Evolutionary conservation across 352 stramenopile species (phyloP), one percentile per base, ranked within the genome.

Genomic region (Phytophthora capsici): DNA sequence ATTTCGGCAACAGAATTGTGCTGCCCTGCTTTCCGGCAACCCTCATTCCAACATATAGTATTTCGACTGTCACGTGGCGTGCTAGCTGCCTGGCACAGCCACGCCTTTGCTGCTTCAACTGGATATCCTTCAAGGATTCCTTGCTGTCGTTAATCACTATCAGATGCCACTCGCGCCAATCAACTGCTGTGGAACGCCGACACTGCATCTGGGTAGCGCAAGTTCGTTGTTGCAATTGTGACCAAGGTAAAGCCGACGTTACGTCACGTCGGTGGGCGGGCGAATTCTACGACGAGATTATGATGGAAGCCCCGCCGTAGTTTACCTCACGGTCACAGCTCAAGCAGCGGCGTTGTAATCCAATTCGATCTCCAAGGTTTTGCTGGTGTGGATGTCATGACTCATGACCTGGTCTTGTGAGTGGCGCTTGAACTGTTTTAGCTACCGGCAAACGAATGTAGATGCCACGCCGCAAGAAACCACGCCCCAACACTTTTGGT

Each of bases 211-310:
- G 48, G 44, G 6, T 34, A 16, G 32, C 22, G 6, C 28, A 34
- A 34, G 28, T 4, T 73, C 80, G 45, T 60, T 71, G 52, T 14
- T 34, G 28, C 68, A 76, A 49, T 70, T 3, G 40, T 62, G 28
- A 40, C 53, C 8, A 66, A 17, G 6, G 58, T 64, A 45, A 74
- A 74, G 41, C 64, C 65, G 5, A 69, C 56, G 17, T 68, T 52
- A n/a, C 25, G 54, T 26, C 12, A 69, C 46, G 32, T 72, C 66
- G 65, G 58, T 86, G 77, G 26, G 71, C 73, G 1, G 69, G 51
- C 38, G 71, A 86, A 63, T 75, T 78, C 71, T 66, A 82, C 78
- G 75, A 86, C 25, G 75, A 74, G 5, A 71, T 63, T 75, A 84
- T 86, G 34, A 84, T 75, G n/a, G n/a, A n/a, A n/a, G n/a, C n/a